phyloP scores from a whole-genome alignment of 495 filamentous ascomycete species.

The Penicillium herquei region DNA sequence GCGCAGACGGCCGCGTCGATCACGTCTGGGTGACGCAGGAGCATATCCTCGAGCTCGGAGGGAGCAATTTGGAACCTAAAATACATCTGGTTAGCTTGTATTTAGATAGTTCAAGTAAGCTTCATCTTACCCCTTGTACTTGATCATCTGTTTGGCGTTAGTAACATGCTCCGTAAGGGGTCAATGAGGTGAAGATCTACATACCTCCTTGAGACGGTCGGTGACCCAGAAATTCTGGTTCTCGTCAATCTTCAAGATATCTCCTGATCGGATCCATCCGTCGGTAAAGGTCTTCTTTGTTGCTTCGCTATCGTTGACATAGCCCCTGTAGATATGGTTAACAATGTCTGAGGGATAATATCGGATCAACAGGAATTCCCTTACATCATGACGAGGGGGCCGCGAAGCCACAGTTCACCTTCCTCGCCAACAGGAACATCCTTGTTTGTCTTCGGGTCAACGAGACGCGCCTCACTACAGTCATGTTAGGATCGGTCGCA shows the following conservation, averaged over 20 bases:
- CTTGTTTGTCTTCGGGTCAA: constrained; percentile 8
- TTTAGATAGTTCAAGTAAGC: not conserved
- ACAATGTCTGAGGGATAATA: not conserved
- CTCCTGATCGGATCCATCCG: constrained; percentile 8
- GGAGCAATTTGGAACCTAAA: constrained; percentile 72
- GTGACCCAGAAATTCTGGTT: constrained; percentile 9
- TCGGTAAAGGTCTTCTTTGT: constrained; percentile 3
- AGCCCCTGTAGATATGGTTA: constrained; percentile 4
- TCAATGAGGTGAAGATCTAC: not conserved
- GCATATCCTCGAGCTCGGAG: constrained; percentile 71
- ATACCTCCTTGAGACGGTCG: constrained; percentile 12
- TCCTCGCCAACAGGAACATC: constrained; percentile 7
- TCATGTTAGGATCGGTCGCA: not conserved
- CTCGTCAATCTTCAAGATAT: constrained; percentile 8
- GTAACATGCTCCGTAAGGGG: not conserved
- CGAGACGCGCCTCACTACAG: constrained; percentile 4
- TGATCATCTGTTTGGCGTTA: constrained; percentile 41
- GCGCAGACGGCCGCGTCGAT: constrained; percentile 73
- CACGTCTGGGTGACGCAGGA: constrained; percentile 64
- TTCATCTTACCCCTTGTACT: constrained; percentile 20
- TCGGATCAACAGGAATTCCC: not conserved
- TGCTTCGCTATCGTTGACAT: constrained; percentile 8
- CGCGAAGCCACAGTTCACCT: constrained; percentile 10
- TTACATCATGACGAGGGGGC: constrained; percentile 7
- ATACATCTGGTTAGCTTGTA: not conserved